Evolutionary conservation across 768 basidiomycete species (phyloP), one percentile per base, ranked within the genome.

Genomic region (Porphyrellus cyaneotinctus): DNA sequence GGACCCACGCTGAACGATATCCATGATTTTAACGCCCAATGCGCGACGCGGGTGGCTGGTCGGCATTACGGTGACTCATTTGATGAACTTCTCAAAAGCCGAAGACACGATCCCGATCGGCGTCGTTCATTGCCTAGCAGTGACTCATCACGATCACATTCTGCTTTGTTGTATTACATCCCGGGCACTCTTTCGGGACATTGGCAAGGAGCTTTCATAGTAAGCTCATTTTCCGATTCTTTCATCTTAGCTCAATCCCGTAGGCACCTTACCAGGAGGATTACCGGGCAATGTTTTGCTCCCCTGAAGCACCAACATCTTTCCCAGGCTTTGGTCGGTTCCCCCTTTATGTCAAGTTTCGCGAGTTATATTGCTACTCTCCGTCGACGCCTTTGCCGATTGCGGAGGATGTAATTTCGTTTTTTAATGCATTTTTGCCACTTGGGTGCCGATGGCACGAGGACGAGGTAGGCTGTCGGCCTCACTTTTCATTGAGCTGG

Each of bases 1-100:
- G 81, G 80, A 2, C 76, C 76, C 8, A 77, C 76, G 13, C 64
- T 65, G 22, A 75, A 76, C n/a, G 80, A 83, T 51, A 64, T 79
- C 43, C 61, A 70, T 22, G 59, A 74, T 42, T 81, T 76, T 35
- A 69, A 74, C 52, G 55, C 68, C 17, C 69, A 72, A 44, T 81
- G 76, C 56, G 63, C 59, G 33, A 80, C 79, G 8, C 68, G 60
- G 20, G 75, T 76, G 45, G 64, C 72, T 11, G 28, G 52, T 14
- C 28, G 39, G 13, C 39, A 15, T 26, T 72, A 61, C 33, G 64
- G 60, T 22, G 58, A 63, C 35, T 5, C 46, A n/a, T 43, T 59
- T 2, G 62, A 60, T 22, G 43, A 20, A 15, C 49, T 69, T 31
- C 51, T 41, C 1, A 66, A 70, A 49, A 72, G 68, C 35, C 63